Evolutionary conservation across 2,329 filamentous ascomycete genomes (phyloP).

Genomic region (Stromatinia cepivora): DNA sequence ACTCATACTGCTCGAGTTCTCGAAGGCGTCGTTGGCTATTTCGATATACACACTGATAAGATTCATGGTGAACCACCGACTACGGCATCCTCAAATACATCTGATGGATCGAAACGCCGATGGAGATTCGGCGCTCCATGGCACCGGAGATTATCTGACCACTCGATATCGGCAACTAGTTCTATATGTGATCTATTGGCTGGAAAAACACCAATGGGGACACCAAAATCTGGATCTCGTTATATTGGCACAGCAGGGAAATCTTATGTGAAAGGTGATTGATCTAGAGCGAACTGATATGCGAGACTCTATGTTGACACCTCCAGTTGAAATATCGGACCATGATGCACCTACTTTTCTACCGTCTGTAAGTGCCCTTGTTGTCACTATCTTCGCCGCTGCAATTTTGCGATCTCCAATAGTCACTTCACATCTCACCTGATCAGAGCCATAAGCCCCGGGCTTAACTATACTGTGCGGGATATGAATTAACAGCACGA

Average conservation of each 20-base stretch:
- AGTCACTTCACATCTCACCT: not conserved
- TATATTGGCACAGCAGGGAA: conserved; percentile 31
- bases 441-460: not conserved
- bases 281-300: not conserved
- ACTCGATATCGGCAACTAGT: conserved; percentile 38
- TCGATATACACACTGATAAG: conserved; percentile 24
- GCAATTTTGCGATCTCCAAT: not conserved
- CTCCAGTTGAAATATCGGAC: conserved; percentile 36
- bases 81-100: conserved; percentile 14
- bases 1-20: conserved; percentile 29
- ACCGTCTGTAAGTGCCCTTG: conserved; percentile 36
- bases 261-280: conserved; percentile 29
- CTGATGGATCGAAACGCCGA: conserved; percentile 23
- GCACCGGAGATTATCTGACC: conserved; percentile 38
- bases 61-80: not conserved
- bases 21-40: conserved; percentile 32
- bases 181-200: conserved; percentile 38
- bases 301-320: not conserved
- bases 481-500: not conserved
- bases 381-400: too few relatives aligned
- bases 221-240: conserved; percentile 29
- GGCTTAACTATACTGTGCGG: too few relatives aligned
- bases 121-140: conserved; percentile 39
- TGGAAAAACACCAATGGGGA: conserved; percentile 36
- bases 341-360: conserved; percentile 34